Conservation (phyloP, 306 rosid species). For the Prunus dulcis region DNA sequence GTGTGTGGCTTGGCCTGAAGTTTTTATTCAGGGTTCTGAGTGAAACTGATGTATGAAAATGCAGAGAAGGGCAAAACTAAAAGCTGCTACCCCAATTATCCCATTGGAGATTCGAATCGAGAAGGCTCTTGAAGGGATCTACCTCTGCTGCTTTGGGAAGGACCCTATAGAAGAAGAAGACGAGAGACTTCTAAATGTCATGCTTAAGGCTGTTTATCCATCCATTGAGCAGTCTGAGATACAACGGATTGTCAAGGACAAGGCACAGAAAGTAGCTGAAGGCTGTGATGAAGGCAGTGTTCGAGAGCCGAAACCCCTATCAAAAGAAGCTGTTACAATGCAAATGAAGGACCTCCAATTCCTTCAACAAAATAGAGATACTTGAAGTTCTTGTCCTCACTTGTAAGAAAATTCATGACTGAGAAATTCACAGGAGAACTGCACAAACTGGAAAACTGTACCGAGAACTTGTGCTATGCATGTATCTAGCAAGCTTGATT, state of each 20-base stretch:
- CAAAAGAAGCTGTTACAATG: slow-evolving; percentile 76
- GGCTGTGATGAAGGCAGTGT: slow-evolving; percentile 42
- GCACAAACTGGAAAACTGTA: not conserved
- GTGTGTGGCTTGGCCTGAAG: not conserved
- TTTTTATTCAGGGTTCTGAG: slow-evolving; percentile 1
- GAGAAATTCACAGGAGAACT: not conserved
- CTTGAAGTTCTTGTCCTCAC: too few relatives aligned
- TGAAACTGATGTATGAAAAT: slow-evolving; percentile 2
- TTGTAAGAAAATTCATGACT: not conserved
- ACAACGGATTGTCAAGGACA: slow-evolving; percentile 52
- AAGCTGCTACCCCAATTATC: slow-evolving; percentile 42
- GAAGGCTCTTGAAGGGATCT: slow-evolving; percentile 83
- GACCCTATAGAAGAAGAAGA: slow-evolving; percentile 65
- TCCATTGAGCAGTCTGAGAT: slow-evolving; percentile 52
- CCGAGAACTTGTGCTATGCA: not conserved
- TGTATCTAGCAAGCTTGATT: not conserved
- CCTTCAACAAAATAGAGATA: slow-evolving; percentile 64
- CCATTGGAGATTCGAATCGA: slow-evolving; percentile 75
- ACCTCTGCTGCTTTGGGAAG: slow-evolving; percentile 74
- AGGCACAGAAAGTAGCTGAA: slow-evolving; percentile 56
- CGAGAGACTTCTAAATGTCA: slow-evolving; percentile 44
- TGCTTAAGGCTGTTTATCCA: slow-evolving; percentile 67
- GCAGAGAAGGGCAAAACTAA: slow-evolving; percentile 68
- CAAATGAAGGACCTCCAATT: slow-evolving; percentile 97
- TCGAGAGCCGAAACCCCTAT: slow-evolving; percentile 44